A percentile compares a stretch with the other conserved stretches of the same genome.
Evolutionary conservation across 23 red algal species (phyloP).

Genomic region (Gracilariopsis chorda): DNA sequence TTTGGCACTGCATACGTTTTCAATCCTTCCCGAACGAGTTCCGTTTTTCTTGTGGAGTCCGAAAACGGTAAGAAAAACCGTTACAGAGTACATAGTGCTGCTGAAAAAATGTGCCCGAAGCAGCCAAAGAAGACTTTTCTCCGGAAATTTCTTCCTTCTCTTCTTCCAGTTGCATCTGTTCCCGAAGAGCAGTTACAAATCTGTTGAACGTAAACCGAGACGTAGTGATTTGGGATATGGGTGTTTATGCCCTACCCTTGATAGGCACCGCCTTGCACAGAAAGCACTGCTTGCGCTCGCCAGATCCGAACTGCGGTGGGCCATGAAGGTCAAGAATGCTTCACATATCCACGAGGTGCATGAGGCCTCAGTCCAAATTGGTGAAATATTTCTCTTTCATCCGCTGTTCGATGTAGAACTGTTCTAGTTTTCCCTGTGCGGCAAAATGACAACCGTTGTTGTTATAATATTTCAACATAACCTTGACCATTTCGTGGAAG

Average conservation of each 20-base stretch:
- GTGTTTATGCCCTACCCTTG: neutral
- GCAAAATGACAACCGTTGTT: too few species aligned
- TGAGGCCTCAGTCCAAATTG: too few species aligned
- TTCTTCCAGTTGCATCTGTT: constrained; percentile 9
- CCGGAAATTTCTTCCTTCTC: neutral
- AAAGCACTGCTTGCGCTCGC: neutral
- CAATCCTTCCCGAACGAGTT: constrained; percentile 5
- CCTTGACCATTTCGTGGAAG: too few species aligned
- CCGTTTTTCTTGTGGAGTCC: too few species aligned
- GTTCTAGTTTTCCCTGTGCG: too few species aligned
- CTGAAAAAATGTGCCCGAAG: neutral
- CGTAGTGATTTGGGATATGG: constrained; percentile 23
- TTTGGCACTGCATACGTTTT: neutral
- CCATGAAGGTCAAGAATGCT: too few species aligned
- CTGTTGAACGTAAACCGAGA: constrained; percentile 18
- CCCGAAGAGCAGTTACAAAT: constrained; percentile 28
- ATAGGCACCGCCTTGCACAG: constrained; percentile 2
- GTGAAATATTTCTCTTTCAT: too few species aligned
- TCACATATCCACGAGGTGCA: too few species aligned
- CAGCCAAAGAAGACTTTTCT: neutral
- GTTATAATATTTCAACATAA: too few species aligned
- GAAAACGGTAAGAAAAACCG: neutral
- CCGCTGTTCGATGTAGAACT: too few species aligned
- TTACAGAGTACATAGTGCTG: neutral
- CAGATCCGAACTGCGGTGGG: too few species aligned